Evolutionary conservation across 2,329 filamentous ascomycete species (phyloP), one percentile per base, ranked within the genome.

Genomic region (Epichloe sp.): DNA sequence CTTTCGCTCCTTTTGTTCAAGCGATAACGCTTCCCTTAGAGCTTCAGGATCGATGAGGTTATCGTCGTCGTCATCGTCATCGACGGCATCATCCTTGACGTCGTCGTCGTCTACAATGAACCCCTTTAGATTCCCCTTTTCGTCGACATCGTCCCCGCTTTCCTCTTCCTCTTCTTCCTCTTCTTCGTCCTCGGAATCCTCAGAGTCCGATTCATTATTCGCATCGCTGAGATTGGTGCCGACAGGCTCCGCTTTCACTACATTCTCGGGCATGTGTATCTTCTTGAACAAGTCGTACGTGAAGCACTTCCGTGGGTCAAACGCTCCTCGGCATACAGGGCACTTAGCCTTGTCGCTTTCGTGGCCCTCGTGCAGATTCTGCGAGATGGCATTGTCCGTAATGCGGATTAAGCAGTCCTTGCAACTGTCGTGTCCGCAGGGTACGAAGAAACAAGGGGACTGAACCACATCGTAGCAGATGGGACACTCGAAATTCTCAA

Each of bases 381-480:
- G 71, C 50, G 73, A 70, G 2, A 74, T 67, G 3, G 82, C 67
- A 43, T 69, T 80, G 55, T 88, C 86, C 0, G 75, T 74, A 45
- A 94, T 75, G 50, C 77, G 79, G 5, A 79, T 75, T 54, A 93
- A 82, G 62, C 89, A 95, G 55, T 89, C 84, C 1, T 76, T 71
- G 65, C 89, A 95, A 23, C 82, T 81, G 53, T 83, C 80, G 61
- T 95, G 89, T 2, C 89, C 89, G 60, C 89, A 95, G 1, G 88
- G 88, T 48, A 88, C 74, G 64, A 90, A 84, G 55, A 95, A 86
- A 3, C 78, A 78, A 0, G 87, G 86, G 55, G 90, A 89, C 14
- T 77, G 73, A 6, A 84, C 79, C 2, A 74, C 81, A 59, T 95
- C 89, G 53, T 86, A 83, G 63, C 89, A 95, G 19, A 93, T 82